phyloP scores from a whole-genome alignment of 345 rosid genomes.

The Pistacia integerrima region DNA sequence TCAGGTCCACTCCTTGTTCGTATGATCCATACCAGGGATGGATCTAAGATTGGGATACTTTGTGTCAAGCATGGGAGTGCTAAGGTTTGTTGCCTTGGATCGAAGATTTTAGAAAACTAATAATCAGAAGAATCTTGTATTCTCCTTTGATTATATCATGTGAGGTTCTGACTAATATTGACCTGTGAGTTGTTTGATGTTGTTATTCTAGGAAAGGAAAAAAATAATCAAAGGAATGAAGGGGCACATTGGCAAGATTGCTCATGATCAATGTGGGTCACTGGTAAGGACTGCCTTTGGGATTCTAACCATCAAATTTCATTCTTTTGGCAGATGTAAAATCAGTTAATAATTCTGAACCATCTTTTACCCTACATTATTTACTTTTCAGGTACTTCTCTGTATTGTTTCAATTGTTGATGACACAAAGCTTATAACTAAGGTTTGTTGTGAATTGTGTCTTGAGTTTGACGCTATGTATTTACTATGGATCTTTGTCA shows the following conservation, averaged over 20 bases:
- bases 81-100: constrained; percentile 52
- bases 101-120: background rate
- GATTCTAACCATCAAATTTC: constrained; percentile 10
- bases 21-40: constrained; percentile 95
- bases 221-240: constrained; percentile 88
- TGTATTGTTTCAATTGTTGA: constrained; percentile 72
- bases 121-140: background rate
- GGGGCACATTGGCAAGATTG: constrained; percentile 62
- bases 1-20: constrained; percentile 83
- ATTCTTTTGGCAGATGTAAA: background rate
- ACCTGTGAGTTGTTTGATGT: constrained; percentile 8
- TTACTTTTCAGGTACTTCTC: constrained; percentile 66
- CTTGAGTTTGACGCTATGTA: constrained; percentile 4
- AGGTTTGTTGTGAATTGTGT: constrained; percentile 49
- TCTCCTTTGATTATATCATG: constrained; percentile 4
- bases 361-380: constrained; percentile 12
- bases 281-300: constrained; percentile 52
- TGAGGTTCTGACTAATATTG: constrained; percentile 9
- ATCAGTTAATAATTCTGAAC: constrained; percentile 10
- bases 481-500: constrained; percentile 9
- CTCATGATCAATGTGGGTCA: constrained; percentile 74
- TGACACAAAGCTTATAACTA: constrained; percentile 87
- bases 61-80: constrained; percentile 94
- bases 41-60: constrained; percentile 79
- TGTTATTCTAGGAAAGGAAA: constrained; percentile 75